Evolutionary conservation across 176 grass and related monocot genomes (phyloP), one percentile per base, ranked within the genome.

Genomic region (Chrysopogon serrulatus): DNA sequence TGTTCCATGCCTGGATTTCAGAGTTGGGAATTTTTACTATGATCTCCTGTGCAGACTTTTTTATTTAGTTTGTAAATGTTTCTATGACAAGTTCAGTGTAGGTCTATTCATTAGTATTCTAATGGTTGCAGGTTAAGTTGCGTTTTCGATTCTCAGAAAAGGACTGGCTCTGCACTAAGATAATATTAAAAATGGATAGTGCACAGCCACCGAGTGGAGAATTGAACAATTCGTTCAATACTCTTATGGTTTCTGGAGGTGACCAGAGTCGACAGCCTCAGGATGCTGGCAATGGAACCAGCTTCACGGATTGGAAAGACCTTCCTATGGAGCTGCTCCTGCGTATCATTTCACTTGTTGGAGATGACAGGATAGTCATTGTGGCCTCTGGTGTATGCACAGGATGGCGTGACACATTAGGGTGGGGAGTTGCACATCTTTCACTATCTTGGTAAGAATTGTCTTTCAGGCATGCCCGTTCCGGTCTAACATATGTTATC

Each of bases 291-390:
- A 78, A 41, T 43, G 83, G 41, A 11, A 54, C 76, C 17, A 60
- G 81, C 39, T 90, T 99, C 71, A 71, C 76, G 8, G 88, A 86
- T 36, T 99, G 97, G 97, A 99, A 99, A 68, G 97, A 99, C 75
- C 93, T 99, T 49, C 97, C 97, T 28, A 84, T 94, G 89, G 97
- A 99, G 78, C 88, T 99, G 14, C 79, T 99, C 11, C 79, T 99
- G 81, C 45, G 91, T 70, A 92, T 99, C 40, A 75, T 91, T 51
- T 90, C 83, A 12, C 45, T 92, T 4, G 44, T 84, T 11, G 92
- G 83, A 42, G 93, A 96, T 68, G 86, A 95, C 16, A 82, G 83
- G 63, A 92, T 82, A 56, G 68, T 91, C 19, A 92, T 96, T 45
- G 91, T 92, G 6, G 93, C 90, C 54, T 94, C 88, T 2, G 87